Conservation (phyloP, 768 basidiomycete genomes). For the Leccinum variicolor region DNA sequence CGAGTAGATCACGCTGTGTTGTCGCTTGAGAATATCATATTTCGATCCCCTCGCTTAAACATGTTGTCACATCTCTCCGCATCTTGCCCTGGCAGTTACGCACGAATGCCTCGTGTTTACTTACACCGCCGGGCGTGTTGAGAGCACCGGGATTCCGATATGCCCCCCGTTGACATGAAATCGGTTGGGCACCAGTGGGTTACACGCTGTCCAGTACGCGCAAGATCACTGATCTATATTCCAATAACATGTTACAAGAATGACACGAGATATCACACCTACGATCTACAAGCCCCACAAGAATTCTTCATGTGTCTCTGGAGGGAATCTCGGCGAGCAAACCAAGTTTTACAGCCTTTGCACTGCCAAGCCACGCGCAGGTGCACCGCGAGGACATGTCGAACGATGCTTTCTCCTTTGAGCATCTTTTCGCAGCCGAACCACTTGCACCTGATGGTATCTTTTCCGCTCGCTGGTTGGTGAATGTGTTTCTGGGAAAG, state of each 20-base stretch:
- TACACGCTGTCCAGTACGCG: background rate
- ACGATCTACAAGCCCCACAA: slow-evolving; percentile 1
- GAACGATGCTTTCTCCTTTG: slow-evolving; percentile 24
- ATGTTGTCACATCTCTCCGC: too few species aligned
- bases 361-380: slow-evolving; percentile 13
- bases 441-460: slow-evolving; percentile 16
- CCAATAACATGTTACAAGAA: background rate
- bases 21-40: background rate
- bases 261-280: background rate
- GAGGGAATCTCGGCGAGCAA: slow-evolving; percentile 27
- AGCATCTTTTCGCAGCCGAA: slow-evolving; percentile 16
- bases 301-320: slow-evolving; percentile 23
- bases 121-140: background rate
- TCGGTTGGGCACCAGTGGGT: background rate
- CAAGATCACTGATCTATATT: background rate
- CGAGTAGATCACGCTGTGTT: background rate
- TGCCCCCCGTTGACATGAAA: background rate
- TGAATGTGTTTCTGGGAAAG: slow-evolving; percentile 5
- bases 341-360: slow-evolving; percentile 16
- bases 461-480: slow-evolving; percentile 2
- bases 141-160: too few species aligned
- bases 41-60: background rate
- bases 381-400: slow-evolving; percentile 25
- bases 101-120: background rate
- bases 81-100: background rate